phyloP scores from a whole-genome alignment of 2,329 filamentous ascomycete genomes.

The Ascosphaera pollenicola region DNA sequence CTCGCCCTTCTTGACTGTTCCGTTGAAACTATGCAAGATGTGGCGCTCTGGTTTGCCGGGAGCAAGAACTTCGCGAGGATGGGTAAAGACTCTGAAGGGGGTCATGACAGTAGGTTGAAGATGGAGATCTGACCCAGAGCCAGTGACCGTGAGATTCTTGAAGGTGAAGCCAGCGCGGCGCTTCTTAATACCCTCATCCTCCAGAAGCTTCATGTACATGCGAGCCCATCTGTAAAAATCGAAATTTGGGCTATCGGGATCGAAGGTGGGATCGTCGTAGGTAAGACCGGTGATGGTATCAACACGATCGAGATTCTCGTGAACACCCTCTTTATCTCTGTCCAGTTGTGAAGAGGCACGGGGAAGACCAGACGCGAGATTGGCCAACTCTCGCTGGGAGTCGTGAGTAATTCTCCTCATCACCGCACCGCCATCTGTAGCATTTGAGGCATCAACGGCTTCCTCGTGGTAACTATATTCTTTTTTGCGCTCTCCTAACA shows the following conservation, averaged over 20 bases:
- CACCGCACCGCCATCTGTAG: background rate
- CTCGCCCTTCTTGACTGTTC: conserved; percentile 28
- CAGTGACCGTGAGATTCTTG: conserved; percentile 42
- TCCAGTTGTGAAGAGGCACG: background rate
- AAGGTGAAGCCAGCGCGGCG: conserved; percentile 39
- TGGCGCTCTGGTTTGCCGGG: conserved; percentile 27
- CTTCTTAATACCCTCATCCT: conserved; percentile 32
- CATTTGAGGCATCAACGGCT: background rate
- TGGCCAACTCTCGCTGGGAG: background rate
- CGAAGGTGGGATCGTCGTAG: conserved; percentile 26
- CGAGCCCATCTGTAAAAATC: conserved; percentile 31
- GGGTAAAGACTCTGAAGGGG: conserved; percentile 33
- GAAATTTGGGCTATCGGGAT: conserved; percentile 29
- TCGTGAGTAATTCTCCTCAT: background rate
- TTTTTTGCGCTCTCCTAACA: background rate
- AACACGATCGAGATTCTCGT: conserved; percentile 5
- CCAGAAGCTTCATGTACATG: conserved; percentile 27
- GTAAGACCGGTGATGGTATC: conserved; percentile 19
- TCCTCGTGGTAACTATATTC: background rate
- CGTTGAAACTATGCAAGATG: conserved; percentile 32
- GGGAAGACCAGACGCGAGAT: background rate
- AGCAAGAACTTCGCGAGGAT: conserved; percentile 31
- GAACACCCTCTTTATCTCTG: background rate
- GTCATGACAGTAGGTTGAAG: conserved; percentile 46
- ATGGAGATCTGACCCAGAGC: conserved; percentile 43